phyloP scores from a whole-genome alignment of 257 asterid genomes.

The Solanum pennellii region DNA sequence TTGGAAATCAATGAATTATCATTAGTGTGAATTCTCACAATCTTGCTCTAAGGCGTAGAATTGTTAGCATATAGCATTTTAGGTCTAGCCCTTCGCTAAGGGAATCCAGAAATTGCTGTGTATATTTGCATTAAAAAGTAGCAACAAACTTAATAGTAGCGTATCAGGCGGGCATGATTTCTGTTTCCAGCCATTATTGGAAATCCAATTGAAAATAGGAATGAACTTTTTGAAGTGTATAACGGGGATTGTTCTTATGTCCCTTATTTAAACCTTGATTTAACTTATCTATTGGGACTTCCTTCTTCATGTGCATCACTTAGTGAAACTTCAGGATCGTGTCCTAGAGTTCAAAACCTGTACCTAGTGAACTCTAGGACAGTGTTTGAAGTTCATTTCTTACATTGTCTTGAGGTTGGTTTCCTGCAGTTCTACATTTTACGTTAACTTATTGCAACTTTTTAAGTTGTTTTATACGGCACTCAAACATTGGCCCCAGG shows the following conservation, averaged over 20 bases:
- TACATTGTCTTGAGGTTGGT: not conserved
- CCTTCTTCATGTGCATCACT: not conserved
- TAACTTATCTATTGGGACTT: not conserved
- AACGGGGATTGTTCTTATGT: not conserved
- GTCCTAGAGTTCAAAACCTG: not conserved
- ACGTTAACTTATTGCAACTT: not conserved
- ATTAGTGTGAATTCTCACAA: not conserved
- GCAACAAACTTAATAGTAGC: not conserved
- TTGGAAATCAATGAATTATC: slow-evolving; percentile 2
- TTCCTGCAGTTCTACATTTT: not conserved
- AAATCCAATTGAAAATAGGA: not conserved
- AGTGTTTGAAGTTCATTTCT: not conserved
- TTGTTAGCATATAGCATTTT: not conserved
- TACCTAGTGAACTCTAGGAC: not conserved
- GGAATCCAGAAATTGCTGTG: not conserved
- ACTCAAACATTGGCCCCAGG: not conserved
- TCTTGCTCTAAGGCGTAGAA: not conserved
- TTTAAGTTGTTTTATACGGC: not conserved
- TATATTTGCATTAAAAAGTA: not conserved
- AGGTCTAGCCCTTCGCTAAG: not conserved
- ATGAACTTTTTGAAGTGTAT: not conserved
- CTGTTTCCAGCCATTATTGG: not conserved
- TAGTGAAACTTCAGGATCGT: not conserved
- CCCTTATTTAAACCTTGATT: not conserved
- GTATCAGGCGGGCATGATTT: not conserved